A percentile compares a stretch with the other conserved stretches of the same genome.
These are phyloP conservation scores for Sordariomycetes sp. DNA, from an alignment of 2,329 filamentous ascomycete genomes.

Conservation along the genomic window DNA sequence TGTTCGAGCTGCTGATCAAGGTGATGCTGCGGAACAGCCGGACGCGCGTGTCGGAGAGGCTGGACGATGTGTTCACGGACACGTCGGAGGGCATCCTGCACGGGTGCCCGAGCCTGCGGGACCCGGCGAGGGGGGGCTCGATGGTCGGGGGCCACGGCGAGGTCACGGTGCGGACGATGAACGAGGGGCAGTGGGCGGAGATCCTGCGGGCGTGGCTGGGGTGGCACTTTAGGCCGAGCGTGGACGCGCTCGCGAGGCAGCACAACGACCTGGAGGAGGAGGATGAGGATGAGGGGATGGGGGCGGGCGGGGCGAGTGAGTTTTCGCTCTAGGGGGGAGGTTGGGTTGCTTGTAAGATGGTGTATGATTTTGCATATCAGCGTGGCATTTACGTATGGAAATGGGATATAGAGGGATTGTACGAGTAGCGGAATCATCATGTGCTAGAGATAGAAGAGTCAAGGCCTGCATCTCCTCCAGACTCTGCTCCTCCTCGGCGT, in stretches of 20 bases:
- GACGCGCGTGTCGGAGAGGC: slow-evolving; percentile 25
- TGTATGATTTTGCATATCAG: background rate
- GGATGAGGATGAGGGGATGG: slow-evolving; percentile 17
- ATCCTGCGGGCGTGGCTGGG: slow-evolving; percentile 48
- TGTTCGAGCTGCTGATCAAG: slow-evolving; percentile 30
- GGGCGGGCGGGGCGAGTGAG: slow-evolving; percentile 15
- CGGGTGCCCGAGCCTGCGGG: slow-evolving; percentile 35
- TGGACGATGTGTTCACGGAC: slow-evolving; percentile 49
- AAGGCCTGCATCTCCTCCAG: too few relatives aligned
- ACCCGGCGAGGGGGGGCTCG: slow-evolving; percentile 35
- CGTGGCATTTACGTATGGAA: background rate
- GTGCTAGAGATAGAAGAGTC: too few relatives aligned
- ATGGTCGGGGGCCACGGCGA: slow-evolving; percentile 22
- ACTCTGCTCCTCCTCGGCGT: too few relatives aligned
- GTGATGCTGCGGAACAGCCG: slow-evolving; percentile 24
- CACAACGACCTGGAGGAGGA: slow-evolving; percentile 17
- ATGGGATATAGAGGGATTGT: background rate
- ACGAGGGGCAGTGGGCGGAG: slow-evolving; percentile 43
- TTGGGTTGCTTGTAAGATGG: background rate
- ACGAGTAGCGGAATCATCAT: background rate
- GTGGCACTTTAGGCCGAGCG: slow-evolving; percentile 53
- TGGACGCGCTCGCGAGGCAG: slow-evolving; percentile 34
- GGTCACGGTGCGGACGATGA: slow-evolving; percentile 37
- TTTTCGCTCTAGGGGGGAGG: slow-evolving; percentile 6
- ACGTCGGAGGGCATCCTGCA: slow-evolving; percentile 42